These are phyloP conservation scores for Boletus sensibilis DNA, from an alignment of 768 basidiomycete species.

Conservation along the genomic window DNA sequence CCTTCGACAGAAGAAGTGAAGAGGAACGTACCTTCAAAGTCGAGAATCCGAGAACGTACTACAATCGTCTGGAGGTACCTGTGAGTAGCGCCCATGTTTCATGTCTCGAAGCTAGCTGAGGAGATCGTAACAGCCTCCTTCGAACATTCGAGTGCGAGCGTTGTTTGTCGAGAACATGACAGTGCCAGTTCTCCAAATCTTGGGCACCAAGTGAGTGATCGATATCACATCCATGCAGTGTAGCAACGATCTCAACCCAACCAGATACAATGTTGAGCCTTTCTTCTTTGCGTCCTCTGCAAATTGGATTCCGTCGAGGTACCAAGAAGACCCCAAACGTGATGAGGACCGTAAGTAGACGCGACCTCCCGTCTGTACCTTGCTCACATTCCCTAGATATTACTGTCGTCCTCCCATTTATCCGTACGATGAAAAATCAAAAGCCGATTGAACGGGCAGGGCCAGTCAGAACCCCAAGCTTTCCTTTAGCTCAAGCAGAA, in stretches of 20 bases:
- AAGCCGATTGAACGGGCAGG: slow-evolving; percentile 20
- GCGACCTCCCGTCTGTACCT: slow-evolving; percentile 25
- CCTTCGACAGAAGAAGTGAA: slow-evolving; percentile 11
- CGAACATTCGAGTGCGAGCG: slow-evolving; percentile 43
- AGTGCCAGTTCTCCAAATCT: slow-evolving; percentile 51
- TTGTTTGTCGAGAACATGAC: slow-evolving; percentile 53
- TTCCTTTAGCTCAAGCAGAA: not conserved
- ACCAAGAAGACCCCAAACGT: slow-evolving; percentile 47
- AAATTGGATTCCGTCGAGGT: slow-evolving; percentile 69
- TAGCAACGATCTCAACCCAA: not conserved
- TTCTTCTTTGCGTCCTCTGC: slow-evolving; percentile 64
- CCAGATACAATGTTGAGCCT: slow-evolving; percentile 56
- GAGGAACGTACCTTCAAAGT: slow-evolving; percentile 4
- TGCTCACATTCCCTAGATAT: slow-evolving; percentile 43
- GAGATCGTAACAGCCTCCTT: slow-evolving; percentile 26
- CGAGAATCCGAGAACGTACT: slow-evolving; percentile 30
- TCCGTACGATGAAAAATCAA: slow-evolving; percentile 39
- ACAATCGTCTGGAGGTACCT: slow-evolving; percentile 25
- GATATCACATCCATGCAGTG: not conserved
- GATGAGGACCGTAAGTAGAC: slow-evolving; percentile 49
- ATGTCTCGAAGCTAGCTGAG: not conserved
- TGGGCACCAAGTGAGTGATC: slow-evolving; percentile 50
- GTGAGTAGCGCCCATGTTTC: slow-evolving; percentile 30
- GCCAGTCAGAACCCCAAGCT: slow-evolving; percentile 14
- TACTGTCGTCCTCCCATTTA: slow-evolving; percentile 54